Evolutionary conservation across 2,329 filamentous ascomycete genomes (phyloP), one percentile per base, ranked within the genome.

Genomic region (Dactylellina cionopaga): DNA sequence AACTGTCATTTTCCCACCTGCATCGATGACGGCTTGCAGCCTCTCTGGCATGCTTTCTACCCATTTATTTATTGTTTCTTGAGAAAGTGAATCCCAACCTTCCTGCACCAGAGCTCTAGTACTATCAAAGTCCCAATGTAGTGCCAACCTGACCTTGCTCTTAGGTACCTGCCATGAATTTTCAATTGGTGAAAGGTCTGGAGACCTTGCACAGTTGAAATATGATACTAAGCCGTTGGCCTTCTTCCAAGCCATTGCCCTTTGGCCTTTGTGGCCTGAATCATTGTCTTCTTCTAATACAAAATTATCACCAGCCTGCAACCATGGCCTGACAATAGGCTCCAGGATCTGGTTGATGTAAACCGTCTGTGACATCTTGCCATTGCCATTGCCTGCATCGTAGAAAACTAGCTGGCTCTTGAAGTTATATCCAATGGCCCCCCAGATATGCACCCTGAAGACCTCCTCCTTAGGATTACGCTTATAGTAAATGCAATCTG

Each of bases 21-120:
- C 3, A 29, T 49, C 17, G 24, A 49, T 49, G 6, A 49, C 44
- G 10, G 19, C 19, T n/a, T 49, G 44, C 25, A 49, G 5, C 17
- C 44, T 24, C 44, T 49, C 5, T 5, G 44, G 44, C 17, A 49
- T 49, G 44, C 44, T 49, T 11, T 41, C 37, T 17, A 52, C 47
- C 47, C 47, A 52, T 31, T n/a, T 52, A 37, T 54, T 54, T 15
- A 54, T 54, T 19, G 49, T 15, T 15, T 37, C 27, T 29, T 54
- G 49, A 10, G 5, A 5, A 7, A 54, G 27, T 4, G 9, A 6
- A 39, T 35, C 49, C 49, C 49, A 54, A 6, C 41, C 41, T 25
- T 49, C 49, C 13, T 27, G 11, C 6, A 15, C 49, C 33, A 54
- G 33, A 7, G 13, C n/a, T 25, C 9, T 29, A n/a, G 43, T n/a